Base-by-base conservation (phyloP, 345 rosid genomes). In the Erodium maritimum region DNA sequence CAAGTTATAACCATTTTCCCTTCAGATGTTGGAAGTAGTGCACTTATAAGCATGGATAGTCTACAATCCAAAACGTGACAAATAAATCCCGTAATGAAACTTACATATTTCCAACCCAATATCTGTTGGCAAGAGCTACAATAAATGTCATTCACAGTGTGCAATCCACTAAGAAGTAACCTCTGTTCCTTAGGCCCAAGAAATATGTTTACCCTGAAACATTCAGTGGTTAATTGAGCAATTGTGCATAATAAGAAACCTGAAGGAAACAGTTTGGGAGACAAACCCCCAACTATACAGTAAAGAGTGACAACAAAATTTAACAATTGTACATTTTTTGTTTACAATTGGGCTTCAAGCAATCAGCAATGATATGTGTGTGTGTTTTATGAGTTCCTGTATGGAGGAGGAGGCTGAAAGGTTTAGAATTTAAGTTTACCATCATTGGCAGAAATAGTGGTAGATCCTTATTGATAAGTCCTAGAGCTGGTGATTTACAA, bases 41-140 rank as follows among this genome's bases (percentile, higher is more conserved):
- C 17, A 50, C 6, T 11, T 10, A 46, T 46, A 46, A 10, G 14
- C 51, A 10, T 17, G 14, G 51, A n/a, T 46, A 11, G 14, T 11
- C 51, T 29, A 46, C 51, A 4, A 10, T 46, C n/a, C 51, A 46
- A 46, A 46, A 11, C 13, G 18, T 17, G 19, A 45, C 0, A 53
- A 7, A 20, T 20, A 54, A 21, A 23, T 5, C 24, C 8, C 8
- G 61, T n/a, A 50, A 12, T 52, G 21, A 52, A 61, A 68, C 81
- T 67, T 62, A 70, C 78, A 62, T 77, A 73, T 77, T 57, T 70
- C 78, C 81, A 77, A 29, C 81, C 78, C 19, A 77, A 23, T 11
- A 77, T 56, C 52, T 73, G 73, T 23, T 67, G 81, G 67, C 75
- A 77, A 50, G 78, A 77, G 71, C 81, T 70, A 62, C 81, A 77